Evolutionary conservation across 495 filamentous ascomycete genomes (phyloP).

Genomic region (Cercophora samala): DNA sequence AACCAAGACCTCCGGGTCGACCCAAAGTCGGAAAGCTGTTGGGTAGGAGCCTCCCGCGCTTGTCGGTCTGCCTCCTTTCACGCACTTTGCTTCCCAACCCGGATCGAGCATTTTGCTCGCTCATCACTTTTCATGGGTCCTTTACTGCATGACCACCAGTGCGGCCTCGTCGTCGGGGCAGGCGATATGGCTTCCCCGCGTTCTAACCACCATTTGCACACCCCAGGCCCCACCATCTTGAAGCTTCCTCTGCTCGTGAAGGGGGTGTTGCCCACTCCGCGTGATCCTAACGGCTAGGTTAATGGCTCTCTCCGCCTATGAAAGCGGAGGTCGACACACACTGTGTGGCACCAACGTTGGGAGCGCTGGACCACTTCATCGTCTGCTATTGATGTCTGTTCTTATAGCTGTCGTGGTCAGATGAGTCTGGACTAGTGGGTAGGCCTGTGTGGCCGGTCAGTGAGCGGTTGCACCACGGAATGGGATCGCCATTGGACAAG

Average conservation of each 20-base stretch:
- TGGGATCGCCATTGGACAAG: slow-evolving; percentile 25
- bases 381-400: slow-evolving; percentile 19
- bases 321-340: slow-evolving; percentile 9
- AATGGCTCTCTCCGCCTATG: slow-evolving; percentile 11
- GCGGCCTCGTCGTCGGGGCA: neutral
- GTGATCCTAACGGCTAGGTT: slow-evolving; percentile 9
- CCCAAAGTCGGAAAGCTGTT: neutral
- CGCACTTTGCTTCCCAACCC: neutral
- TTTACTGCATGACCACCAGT: neutral
- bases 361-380: neutral
- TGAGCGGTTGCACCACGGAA: slow-evolving; percentile 18
- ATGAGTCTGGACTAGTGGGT: slow-evolving; percentile 5
- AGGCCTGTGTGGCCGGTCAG: slow-evolving; percentile 20
- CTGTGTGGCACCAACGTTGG: slow-evolving; percentile 18
- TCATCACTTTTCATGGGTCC: neutral
- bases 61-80: neutral
- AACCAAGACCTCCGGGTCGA: neutral
- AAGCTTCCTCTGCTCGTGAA: neutral
- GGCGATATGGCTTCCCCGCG: slow-evolving; percentile 8
- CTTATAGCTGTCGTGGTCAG: slow-evolving; percentile 13
- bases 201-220: neutral
- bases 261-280: neutral
- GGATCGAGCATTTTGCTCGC: neutral
- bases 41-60: neutral
- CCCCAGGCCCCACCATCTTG: slow-evolving; percentile 8